phyloP scores from a whole-genome alignment of 208 protist genomes.

The Trypanosoma melophagium region DNA sequence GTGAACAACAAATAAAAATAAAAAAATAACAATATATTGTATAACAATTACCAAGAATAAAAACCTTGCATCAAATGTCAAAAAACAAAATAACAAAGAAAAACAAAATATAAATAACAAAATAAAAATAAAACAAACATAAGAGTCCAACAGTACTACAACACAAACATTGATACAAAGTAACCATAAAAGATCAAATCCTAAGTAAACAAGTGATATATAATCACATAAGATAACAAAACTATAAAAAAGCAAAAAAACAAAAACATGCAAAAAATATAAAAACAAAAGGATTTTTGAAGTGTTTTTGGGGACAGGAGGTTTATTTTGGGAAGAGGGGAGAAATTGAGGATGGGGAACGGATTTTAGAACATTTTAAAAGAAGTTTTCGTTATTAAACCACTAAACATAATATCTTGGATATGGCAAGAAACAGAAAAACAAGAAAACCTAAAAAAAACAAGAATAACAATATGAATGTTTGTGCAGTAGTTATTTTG shows the following conservation, averaged over 20 bases:
- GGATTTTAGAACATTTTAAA: constrained; percentile 34
- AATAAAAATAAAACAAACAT: constrained; percentile 87
- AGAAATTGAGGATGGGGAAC: constrained; percentile 36
- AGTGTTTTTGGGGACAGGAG: constrained; percentile 43
- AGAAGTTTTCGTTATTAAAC: constrained; percentile 52
- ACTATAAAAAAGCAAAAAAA: constrained; percentile 84
- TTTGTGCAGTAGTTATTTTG: constrained; percentile 86
- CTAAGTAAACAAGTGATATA: constrained; percentile 51
- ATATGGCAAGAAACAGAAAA: constrained; percentile 60
- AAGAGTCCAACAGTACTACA: constrained; percentile 70
- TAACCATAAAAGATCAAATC: constrained; percentile 80
- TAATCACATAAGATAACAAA: constrained; percentile 90
- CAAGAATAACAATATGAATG: constrained; percentile 82
- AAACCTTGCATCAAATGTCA: constrained; percentile 86
- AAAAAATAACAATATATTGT: constrained; percentile 81
- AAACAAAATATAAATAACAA: constrained; percentile 80
- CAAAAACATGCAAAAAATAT: constrained; percentile 80
- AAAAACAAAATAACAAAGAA: constrained; percentile 76
- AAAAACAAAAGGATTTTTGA: constrained; percentile 59
- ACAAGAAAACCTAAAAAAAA: constrained; percentile 59
- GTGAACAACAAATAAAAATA: constrained; percentile 81
- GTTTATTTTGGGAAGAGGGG: constrained; percentile 49
- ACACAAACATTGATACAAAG: constrained; percentile 65
- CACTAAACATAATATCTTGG: constrained; percentile 60
- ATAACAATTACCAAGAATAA: constrained; percentile 83